phyloP scores from a whole-genome alignment of 2,329 filamentous ascomycete genomes.

The Pestalotiopsis fici region DNA sequence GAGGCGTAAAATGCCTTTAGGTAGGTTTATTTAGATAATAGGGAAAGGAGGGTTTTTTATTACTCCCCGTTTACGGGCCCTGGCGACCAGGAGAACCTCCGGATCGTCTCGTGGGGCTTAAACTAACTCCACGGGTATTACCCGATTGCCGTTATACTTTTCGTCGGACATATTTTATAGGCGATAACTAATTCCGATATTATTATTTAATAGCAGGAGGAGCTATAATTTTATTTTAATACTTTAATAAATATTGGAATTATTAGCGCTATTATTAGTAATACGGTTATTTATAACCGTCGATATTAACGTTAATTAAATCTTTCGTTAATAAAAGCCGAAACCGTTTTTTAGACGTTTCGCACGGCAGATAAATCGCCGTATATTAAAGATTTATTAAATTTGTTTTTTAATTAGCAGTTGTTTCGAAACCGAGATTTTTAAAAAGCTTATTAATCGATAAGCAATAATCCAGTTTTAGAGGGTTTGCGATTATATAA shows the following conservation, averaged over 20 bases:
- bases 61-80: not conserved
- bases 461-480: not conserved
- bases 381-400: not conserved
- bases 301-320: not conserved
- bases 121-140: not conserved
- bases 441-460: not conserved
- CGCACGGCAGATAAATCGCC: not conserved
- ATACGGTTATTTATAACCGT: not conserved
- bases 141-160: not conserved
- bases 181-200: not conserved
- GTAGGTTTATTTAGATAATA: not conserved
- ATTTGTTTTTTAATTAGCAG: not conserved
- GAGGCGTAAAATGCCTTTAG: not conserved
- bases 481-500: not conserved
- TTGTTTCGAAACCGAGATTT: not conserved
- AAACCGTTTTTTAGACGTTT: not conserved
- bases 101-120: not conserved
- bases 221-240: not conserved
- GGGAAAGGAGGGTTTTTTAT: not conserved
- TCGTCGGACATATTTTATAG: not conserved
- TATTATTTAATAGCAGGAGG: not conserved
- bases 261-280: not conserved
- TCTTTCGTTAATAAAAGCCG: not conserved
- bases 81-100: not conserved
- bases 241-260: not conserved